Percentiles rank a stretch among this genome's conserved stretches.
Conservation (phyloP, 2,329 filamentous ascomycete genomes). For the Septoria linicola region DNA sequence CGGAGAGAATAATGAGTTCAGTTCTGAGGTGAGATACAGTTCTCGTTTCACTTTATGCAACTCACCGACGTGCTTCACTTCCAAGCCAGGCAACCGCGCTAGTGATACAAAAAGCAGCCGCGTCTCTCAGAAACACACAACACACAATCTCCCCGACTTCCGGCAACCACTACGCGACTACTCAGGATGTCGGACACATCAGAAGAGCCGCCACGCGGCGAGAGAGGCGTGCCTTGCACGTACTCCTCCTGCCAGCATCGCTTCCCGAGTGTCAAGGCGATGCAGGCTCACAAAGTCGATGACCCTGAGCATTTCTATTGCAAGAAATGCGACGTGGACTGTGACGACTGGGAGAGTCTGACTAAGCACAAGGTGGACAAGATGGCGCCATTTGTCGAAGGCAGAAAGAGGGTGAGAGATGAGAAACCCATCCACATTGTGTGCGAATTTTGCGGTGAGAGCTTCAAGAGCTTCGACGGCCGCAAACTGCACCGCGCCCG, state of each 20-base stretch:
- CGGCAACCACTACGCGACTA: neutral
- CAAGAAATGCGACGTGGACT: constrained; percentile 44
- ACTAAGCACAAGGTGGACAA: constrained; percentile 37
- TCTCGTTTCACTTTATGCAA: too few relatives aligned
- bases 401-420: constrained; percentile 22
- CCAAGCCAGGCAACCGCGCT: neutral
- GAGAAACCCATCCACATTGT: constrained; percentile 46
- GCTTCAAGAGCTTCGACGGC: constrained; percentile 56
- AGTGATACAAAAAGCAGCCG: neutral
- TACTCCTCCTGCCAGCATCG: constrained; percentile 50
- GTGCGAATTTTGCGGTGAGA: constrained; percentile 57
- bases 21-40: too few relatives aligned
- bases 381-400: constrained; percentile 34
- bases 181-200: constrained; percentile 5
- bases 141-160: neutral
- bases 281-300: constrained; percentile 53
- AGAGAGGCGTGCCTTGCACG: constrained; percentile 35
- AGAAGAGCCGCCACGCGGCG: constrained; percentile 11
- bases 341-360: constrained; percentile 35
- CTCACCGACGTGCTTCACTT: neutral
- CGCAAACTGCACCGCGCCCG: constrained; percentile 53
- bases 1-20: too few relatives aligned
- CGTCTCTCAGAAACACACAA: too few relatives aligned
- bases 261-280: constrained; percentile 48
- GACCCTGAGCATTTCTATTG: constrained; percentile 48